Percentiles rank a stretch among this genome's conserved stretches.
These are phyloP conservation scores for Trypanosoma platydactyli DNA, from an alignment of 208 protist genomes.

Conservation along the genomic window DNA sequence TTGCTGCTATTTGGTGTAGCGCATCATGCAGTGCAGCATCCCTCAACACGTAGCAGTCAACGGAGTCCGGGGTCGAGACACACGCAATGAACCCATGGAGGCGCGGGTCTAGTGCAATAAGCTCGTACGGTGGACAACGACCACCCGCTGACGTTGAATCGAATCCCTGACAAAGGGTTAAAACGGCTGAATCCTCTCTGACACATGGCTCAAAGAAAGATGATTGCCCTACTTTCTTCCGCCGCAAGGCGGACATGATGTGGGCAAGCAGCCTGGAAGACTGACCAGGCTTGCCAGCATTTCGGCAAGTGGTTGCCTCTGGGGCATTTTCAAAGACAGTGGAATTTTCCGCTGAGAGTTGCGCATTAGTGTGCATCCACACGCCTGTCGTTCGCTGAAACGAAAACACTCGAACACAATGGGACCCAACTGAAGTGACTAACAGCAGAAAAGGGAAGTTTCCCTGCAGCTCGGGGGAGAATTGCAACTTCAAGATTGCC, in stretches of 20 bases:
- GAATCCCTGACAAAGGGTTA: slow-evolving; percentile 12
- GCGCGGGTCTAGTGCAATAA: slow-evolving; percentile 8
- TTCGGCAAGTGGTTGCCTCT: background rate
- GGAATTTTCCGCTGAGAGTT: background rate
- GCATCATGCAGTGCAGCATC: background rate
- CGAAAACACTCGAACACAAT: slow-evolving; percentile 12
- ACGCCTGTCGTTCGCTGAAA: slow-evolving; percentile 15
- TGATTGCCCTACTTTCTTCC: background rate
- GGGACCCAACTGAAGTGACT: slow-evolving; percentile 7
- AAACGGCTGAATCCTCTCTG: slow-evolving; percentile 1
- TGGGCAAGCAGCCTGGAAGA: slow-evolving; percentile 4
- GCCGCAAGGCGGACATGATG: slow-evolving; percentile 1
- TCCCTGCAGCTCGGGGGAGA: slow-evolving; percentile 12
- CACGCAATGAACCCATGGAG: slow-evolving; percentile 9
- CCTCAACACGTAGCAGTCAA: slow-evolving; percentile 12
- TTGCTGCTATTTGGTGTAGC: background rate
- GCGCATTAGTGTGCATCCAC: background rate
- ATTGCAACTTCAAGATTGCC: slow-evolving; percentile 7
- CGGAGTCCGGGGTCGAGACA: background rate
- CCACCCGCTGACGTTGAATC: background rate
- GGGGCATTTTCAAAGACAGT: background rate
- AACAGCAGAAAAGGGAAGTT: slow-evolving; percentile 24
- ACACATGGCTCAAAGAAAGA: slow-evolving; percentile 7
- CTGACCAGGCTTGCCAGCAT: background rate
- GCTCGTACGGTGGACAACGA: slow-evolving; percentile 10